Percentiles rank a stretch among this genome's conserved stretches.
These are phyloP conservation scores for Debaryomyces prosopidis DNA, from an alignment of 805 yeast genomes.

Conservation along the genomic window DNA sequence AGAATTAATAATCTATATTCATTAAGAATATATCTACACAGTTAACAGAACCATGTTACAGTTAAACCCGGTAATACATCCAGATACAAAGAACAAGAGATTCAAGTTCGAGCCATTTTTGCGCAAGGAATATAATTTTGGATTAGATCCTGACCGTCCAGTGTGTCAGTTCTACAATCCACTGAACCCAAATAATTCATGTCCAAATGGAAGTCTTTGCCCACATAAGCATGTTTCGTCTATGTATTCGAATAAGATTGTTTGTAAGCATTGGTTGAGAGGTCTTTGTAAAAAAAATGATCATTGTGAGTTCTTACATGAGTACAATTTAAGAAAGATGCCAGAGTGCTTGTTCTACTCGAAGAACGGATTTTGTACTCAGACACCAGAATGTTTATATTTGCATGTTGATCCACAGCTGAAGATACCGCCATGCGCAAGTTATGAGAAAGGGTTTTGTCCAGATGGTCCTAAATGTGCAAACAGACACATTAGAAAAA, in stretches of 20 bases:
- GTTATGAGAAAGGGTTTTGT: conserved; percentile 87
- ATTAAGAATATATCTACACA: neutral
- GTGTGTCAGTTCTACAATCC: conserved; percentile 71
- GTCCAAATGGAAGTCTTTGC: conserved; percentile 86
- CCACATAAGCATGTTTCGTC: conserved; percentile 79
- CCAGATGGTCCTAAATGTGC: conserved; percentile 86
- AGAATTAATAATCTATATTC: neutral
- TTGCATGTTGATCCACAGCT: conserved; percentile 87
- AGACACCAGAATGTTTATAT: conserved; percentile 90
- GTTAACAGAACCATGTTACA: conserved; percentile 27
- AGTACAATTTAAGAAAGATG: conserved; percentile 90
- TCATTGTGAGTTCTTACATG: conserved; percentile 94
- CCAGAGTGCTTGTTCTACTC: conserved; percentile 92
- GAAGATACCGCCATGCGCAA: conserved; percentile 84
- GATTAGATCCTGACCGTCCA: conserved; percentile 87
- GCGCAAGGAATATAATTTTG: conserved; percentile 75
- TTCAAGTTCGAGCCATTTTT: conserved; percentile 81
- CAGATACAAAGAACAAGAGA: conserved; percentile 37
- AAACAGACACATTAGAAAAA: conserved; percentile 75
- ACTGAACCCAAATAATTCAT: conserved; percentile 53
- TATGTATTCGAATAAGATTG: conserved; percentile 59
- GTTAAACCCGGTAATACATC: conserved; percentile 40
- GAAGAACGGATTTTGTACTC: conserved; percentile 84
- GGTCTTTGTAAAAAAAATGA: conserved; percentile 97
- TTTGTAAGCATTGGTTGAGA: conserved; percentile 97